phyloP scores from a whole-genome alignment of 2,329 filamentous ascomycete genomes.

The Clarireedia sp. region DNA sequence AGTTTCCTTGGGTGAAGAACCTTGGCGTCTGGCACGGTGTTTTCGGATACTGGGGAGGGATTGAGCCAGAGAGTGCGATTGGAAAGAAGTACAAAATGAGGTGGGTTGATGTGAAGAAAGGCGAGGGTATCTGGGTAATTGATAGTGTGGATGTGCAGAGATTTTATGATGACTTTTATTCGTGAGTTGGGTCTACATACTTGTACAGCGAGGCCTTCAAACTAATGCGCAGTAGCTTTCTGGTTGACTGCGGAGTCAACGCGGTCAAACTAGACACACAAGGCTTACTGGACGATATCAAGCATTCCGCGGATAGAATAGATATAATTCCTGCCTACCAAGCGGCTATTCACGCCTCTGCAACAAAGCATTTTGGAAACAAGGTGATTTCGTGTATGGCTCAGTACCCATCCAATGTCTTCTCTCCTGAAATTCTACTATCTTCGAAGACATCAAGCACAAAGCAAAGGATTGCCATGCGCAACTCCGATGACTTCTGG shows the following conservation, averaged over 20 bases:
- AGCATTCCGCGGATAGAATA: not conserved
- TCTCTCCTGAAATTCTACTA: slow-evolving; percentile 9
- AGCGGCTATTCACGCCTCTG: slow-evolving; percentile 6
- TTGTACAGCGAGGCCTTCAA: not conserved
- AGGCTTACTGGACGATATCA: slow-evolving; percentile 10
- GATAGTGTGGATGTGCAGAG: slow-evolving; percentile 8
- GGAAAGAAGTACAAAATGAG: slow-evolving; percentile 10
- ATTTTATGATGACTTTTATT: slow-evolving; percentile 15
- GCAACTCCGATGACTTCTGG: slow-evolving; percentile 17
- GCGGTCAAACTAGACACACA: slow-evolving; percentile 14
- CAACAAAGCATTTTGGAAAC: slow-evolving; percentile 8
- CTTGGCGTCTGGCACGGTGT: slow-evolving; percentile 17
- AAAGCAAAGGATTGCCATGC: slow-evolving; percentile 1
- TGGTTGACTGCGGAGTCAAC: slow-evolving; percentile 9
- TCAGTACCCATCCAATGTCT: slow-evolving; percentile 10
- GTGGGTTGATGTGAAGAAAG: slow-evolving; percentile 8
- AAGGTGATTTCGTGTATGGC: slow-evolving; percentile 17
- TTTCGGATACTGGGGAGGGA: slow-evolving; percentile 14
- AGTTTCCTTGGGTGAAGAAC: slow-evolving; percentile 11
- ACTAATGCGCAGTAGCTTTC: slow-evolving; percentile 5
- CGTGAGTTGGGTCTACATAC: not conserved
- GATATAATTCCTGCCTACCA: slow-evolving; percentile 10
- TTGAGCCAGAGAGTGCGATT: slow-evolving; percentile 10
- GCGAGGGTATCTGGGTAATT: slow-evolving; percentile 10
- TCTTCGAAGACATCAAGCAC: not conserved